Evolutionary conservation across 176 grass and related monocot genomes (phyloP), one percentile per base, ranked within the genome.

Genomic region (Dendrocalamus sinicus): DNA sequence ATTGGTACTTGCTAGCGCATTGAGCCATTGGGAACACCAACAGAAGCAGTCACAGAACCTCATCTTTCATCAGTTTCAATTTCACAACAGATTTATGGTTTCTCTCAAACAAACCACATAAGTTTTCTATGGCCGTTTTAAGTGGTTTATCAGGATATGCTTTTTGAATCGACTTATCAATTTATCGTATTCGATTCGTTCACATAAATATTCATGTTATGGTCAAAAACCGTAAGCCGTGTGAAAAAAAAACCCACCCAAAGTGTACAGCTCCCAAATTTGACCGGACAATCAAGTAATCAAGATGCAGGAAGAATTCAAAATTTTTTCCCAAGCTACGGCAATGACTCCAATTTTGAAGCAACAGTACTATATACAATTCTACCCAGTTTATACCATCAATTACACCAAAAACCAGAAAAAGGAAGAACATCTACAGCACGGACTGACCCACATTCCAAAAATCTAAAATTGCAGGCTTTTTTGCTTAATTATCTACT

Each of bases 341-440:
- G 81, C 84, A 84, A 87, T 87, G 84, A 87, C 47, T 68, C 69
- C 75, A 77, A 28, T 71, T 55, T 52, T 39, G 70, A 91, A 87
- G 53, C 76, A 55, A 87, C 85, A 88, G 70, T 46, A 80, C 70
- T 88, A 85, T 85, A 68, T 85, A 88, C 64, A 81, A 70, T 78
- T 80, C 75, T 80, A 81, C 54, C 78, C 72, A 76, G 19, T 84
- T 81, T 91, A 71, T 88, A 91, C 67, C 50, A 24, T 74, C 85
- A 84, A 91, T 90, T 88, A 91, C 85, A 84, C 68, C 35, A 7
- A 73, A 80, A 32, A 47, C 19, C 51, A 66, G 14, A 35, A 85
- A 83, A 70, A 75, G 83, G 60, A 88, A 67, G 75, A 91, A 70
- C 51, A 88, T 86, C 72, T 88, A 93, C 89, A 93, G 76, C 72